Conservation (phyloP, 805 yeast species). For the Ascoidea asiatica region DNA sequence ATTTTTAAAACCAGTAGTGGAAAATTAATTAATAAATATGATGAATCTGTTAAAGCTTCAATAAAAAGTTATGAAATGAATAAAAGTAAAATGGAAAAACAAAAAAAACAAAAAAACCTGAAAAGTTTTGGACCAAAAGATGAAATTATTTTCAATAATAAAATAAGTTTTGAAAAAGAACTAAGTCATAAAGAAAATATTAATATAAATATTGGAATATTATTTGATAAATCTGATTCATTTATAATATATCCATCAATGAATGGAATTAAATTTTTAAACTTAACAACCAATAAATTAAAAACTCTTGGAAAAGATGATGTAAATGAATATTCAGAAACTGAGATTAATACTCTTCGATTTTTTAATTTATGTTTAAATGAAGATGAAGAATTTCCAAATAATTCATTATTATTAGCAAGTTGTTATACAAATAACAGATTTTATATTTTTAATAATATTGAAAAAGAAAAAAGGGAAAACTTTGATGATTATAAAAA, state of each 20-base stretch:
- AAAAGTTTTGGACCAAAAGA: too few relatives aligned
- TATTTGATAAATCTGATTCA: background rate
- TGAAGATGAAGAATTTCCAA: background rate
- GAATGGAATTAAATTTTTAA: background rate
- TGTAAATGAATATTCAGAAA: background rate
- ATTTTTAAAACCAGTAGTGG: conserved; percentile 15
- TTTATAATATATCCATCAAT: background rate
- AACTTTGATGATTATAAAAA: background rate
- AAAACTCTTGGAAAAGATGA: conserved; percentile 1
- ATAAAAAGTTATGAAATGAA: too few relatives aligned
- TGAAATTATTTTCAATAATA: background rate
- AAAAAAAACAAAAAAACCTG: too few relatives aligned
- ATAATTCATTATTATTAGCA: background rate
- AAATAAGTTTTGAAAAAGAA: background rate
- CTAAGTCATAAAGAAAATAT: background rate
- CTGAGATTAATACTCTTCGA: background rate
- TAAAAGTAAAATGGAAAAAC: too few relatives aligned
- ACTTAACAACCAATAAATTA: background rate
- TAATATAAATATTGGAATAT: background rate
- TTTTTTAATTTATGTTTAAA: too few relatives aligned
- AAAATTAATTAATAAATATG: conserved; percentile 2
- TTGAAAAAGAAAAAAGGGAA: background rate
- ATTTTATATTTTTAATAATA: too few relatives aligned
- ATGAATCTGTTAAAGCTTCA: background rate
- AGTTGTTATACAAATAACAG: background rate